Base-by-base conservation (phyloP, 192 early-diverging fungal species). In the Rhizoclosmatium sp. region DNA sequence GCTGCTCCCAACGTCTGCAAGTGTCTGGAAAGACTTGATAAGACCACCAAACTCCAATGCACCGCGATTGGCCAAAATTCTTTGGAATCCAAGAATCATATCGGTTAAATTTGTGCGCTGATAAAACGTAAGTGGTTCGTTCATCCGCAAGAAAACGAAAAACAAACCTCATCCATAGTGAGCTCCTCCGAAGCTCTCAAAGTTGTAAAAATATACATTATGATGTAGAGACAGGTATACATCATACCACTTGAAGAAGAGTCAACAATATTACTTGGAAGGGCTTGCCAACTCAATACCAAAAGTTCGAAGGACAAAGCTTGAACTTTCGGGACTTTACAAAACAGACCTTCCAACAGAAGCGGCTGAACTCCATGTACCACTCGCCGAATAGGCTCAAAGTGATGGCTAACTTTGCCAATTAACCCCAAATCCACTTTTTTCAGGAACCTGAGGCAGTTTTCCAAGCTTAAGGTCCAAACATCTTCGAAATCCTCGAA, bases 241-340 rank as follows among this genome's bases (percentile, higher is more conserved):
- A 87, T 40, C 45, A 83, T 31, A 9, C 74, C 79, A 23, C 62
- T 60, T 3, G 78, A 71, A 10, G 56, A 31, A 2, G 58, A 45
- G 48, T 85, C 86, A 16, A 83, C 83, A 4, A 84, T 49, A 47
- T 69, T 41, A 2, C 56, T 61, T 4, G 83, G 83, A n/a, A 87
- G 73, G 58, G 64, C 14, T 3, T 64, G 21, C 83, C 83, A 85
- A 40, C 62, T 16, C 0, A 71, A 39, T 12, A 87, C 67, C 67
- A 87, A 59, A 1, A 85, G 61, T 23, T 81, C 68, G 41, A 87
- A 81, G 10, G 82, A 68, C 60, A 83, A 80, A n/a, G 83, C 83
- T 48, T 81, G 78, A 21, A 82, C 51, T 16, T 42, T 59, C 16
- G 10, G 3, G 69, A 45, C 44, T 23, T 51, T 44, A n/a, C 4